Base-by-base conservation (phyloP, 352 stramenopile genomes). In the Phytopythium chamaehyphon region DNA sequence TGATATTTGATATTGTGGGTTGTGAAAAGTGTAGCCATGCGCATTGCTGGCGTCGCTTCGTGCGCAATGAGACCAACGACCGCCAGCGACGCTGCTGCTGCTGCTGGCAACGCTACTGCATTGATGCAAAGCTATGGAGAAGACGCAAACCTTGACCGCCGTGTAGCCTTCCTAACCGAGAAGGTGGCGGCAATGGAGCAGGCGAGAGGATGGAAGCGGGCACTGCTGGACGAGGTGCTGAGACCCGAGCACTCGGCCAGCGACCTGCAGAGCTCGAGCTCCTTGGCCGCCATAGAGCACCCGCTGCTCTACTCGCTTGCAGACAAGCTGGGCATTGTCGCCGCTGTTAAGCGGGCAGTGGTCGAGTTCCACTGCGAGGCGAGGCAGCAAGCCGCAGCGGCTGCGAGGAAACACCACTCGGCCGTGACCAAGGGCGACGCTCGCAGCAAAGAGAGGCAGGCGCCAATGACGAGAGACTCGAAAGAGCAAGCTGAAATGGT, bases 291-390 rank as follows among this genome's bases (percentile, higher is more conserved):
- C 18, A 19, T 61, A 39, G 64, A 66, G 23, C 64, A 66, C 51
- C 47, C 70, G 31, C 55, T 79, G 24, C 55, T 89, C 28, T 67
- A 62, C 33, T 69, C 54, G 9, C 37, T 88, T 24, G 46, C 88
- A 42, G 70, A 90, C 40, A 83, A 83, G 38, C 69, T 86, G 47
- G 78, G 69, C 2, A 46, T 90, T 12, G 37, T 79, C n/a, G 57
- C 46, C 1, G 54, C 64, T 6, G 48, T 92, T 46, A 86, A 88
- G 57, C 76, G 75, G 28, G 53, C 67, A 5, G 61, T 86, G 8
- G 69, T 87, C 22, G 76, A 90, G 26, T 49, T 89, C 7, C 76
- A 92, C 49, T 78, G 66, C 24, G 62, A 81, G 15, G 63, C 64
- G 1, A 60, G 56, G 12, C 68, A 74, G 12, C 47, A 38, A 1